Evolutionary conservation across 176 grass and related monocot genomes (phyloP).

Genomic region (Phoenix dactylifera): DNA sequence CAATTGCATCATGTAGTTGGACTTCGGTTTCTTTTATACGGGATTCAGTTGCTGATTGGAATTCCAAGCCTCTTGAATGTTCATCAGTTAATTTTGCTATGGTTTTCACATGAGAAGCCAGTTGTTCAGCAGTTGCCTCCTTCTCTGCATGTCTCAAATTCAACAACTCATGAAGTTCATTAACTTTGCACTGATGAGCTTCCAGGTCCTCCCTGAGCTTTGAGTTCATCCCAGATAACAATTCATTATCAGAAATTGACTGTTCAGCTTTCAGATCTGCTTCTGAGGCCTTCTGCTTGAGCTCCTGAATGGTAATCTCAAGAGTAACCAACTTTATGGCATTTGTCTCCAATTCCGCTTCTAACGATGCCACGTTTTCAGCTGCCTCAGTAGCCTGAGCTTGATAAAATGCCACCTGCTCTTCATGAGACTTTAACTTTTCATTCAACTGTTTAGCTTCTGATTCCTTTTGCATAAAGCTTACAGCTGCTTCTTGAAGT

Average conservation of each 20-base stretch:
- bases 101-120: slow-evolving; percentile 8
- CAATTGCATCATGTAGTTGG: slow-evolving; percentile 13
- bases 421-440: slow-evolving; percentile 41
- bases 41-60: slow-evolving; percentile 12
- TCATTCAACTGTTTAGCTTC: slow-evolving; percentile 38
- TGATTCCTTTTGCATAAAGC: slow-evolving; percentile 50
- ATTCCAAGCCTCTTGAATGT: slow-evolving; percentile 13
- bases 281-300: slow-evolving; percentile 40
- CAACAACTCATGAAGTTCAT: slow-evolving; percentile 47
- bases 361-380: slow-evolving; percentile 53
- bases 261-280: slow-evolving; percentile 47
- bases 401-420: slow-evolving; percentile 45
- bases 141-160: slow-evolving; percentile 33
- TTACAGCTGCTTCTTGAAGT: slow-evolving; percentile 39
- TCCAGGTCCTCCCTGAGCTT: slow-evolving; percentile 58
- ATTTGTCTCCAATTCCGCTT: slow-evolving; percentile 71
- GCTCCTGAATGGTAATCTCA: slow-evolving; percentile 45
- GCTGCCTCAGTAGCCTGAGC: slow-evolving; percentile 32
- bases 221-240: slow-evolving; percentile 34
- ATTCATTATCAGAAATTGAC: slow-evolving; percentile 28
- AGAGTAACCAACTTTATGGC: slow-evolving; percentile 53
- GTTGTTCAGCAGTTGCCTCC: slow-evolving; percentile 12
- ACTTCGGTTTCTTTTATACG: slow-evolving; percentile 6
- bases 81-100: slow-evolving; percentile 9
- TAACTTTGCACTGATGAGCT: slow-evolving; percentile 38